These are phyloP conservation scores for Ogataea pini DNA, from an alignment of 805 yeast genomes.

Conservation along the genomic window DNA sequence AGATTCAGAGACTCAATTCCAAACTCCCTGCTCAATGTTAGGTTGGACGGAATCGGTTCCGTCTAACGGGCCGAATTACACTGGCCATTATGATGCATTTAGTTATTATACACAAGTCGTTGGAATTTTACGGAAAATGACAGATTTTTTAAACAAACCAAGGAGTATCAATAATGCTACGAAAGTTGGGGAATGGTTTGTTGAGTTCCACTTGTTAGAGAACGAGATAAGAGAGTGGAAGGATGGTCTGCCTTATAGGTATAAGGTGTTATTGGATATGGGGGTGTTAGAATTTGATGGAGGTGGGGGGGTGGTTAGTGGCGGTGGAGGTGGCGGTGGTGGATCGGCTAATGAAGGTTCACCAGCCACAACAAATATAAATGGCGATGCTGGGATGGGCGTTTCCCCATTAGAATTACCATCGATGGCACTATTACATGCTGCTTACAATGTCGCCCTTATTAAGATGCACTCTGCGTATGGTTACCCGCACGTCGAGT, in stretches of 20 bases:
- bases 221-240: slow-evolving; percentile 17
- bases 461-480: slow-evolving; percentile 29
- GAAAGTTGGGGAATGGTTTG: slow-evolving; percentile 24
- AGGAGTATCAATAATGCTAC: slow-evolving; percentile 18
- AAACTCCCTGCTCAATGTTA: slow-evolving; percentile 20
- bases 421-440: slow-evolving; percentile 9
- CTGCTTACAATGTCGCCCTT: slow-evolving; percentile 25
- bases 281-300: slow-evolving; percentile 3
- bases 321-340: neutral
- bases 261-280: slow-evolving; percentile 7
- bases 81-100: slow-evolving; percentile 20
- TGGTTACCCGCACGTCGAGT: slow-evolving; percentile 29
- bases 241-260: slow-evolving; percentile 14
- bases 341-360: too few species aligned
- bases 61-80: neutral
- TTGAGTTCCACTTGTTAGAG: slow-evolving; percentile 21
- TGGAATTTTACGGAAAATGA: slow-evolving; percentile 19
- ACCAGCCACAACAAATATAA: too few species aligned
- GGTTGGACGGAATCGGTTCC: slow-evolving; percentile 13
- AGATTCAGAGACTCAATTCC: slow-evolving; percentile 19
- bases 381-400: neutral
- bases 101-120: slow-evolving; percentile 24
- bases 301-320: neutral
- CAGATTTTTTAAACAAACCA: slow-evolving; percentile 19
- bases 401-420: slow-evolving; percentile 6